A percentile compares a stretch with the other conserved stretches of the same genome.
Evolutionary conservation across 2,329 filamentous ascomycete species (phyloP).

Genomic region (Trichoderma sp.): DNA sequence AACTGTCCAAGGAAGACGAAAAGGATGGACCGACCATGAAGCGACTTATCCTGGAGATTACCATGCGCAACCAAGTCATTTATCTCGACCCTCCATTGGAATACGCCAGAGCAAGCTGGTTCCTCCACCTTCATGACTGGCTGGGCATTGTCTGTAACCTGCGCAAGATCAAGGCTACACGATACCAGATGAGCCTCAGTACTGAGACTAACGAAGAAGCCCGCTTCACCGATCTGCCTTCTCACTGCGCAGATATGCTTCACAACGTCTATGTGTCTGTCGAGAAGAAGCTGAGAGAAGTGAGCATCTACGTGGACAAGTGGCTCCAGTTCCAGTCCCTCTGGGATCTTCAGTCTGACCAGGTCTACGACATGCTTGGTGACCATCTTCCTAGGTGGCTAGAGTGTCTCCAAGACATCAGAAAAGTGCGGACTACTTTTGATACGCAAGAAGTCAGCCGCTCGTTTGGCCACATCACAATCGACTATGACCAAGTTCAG

Average conservation of each 20-base stretch:
- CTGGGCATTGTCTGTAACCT: constrained; percentile 89
- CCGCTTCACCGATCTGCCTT: constrained; percentile 82
- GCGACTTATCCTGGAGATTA: constrained; percentile 83
- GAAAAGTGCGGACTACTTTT: constrained; percentile 93
- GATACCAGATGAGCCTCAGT: constrained; percentile 87
- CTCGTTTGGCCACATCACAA: constrained; percentile 88
- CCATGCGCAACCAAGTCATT: constrained; percentile 97
- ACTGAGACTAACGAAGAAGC: constrained; percentile 64
- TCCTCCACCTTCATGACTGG: constrained; percentile 90
- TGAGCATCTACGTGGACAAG: constrained; percentile 88
- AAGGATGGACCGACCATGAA: constrained; percentile 66
- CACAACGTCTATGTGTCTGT: constrained; percentile 79
- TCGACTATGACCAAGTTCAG: constrained; percentile 98
- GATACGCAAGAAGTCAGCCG: constrained; percentile 94
- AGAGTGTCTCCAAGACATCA: constrained; percentile 93
- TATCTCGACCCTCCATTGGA: constrained; percentile 93
- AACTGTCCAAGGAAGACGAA: constrained; percentile 50
- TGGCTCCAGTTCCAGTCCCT: constrained; percentile 98
- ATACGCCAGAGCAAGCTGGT: constrained; percentile 90
- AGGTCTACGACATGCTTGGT: constrained; percentile 88
- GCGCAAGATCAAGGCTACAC: constrained; percentile 89
- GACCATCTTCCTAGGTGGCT: constrained; percentile 93
- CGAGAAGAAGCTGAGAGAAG: constrained; percentile 77
- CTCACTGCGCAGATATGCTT: constrained; percentile 77
- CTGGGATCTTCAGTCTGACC: constrained; percentile 95